Conservation (phyloP, 257 asterid genomes). For the Primulina eburnea region DNA sequence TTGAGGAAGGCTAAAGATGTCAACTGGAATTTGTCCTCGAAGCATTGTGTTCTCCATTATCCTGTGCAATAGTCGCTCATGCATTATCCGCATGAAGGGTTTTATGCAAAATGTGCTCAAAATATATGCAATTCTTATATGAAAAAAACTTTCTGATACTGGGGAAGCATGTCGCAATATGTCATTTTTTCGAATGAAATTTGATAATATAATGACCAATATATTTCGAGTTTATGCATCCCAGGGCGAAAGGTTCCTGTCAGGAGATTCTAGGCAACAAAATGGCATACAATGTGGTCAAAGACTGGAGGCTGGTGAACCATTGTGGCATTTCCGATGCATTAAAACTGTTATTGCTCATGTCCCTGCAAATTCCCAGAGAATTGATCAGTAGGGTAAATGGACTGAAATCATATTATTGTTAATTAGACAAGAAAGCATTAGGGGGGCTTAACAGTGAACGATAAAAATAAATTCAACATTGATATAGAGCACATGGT, state of each 20-base stretch:
- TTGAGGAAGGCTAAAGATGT: constrained; percentile 55
- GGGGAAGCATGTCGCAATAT: neutral
- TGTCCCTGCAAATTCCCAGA: constrained; percentile 62
- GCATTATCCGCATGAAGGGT: neutral
- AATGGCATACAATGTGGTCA: constrained; percentile 64
- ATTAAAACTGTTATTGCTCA: constrained; percentile 77
- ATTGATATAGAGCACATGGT: neutral
- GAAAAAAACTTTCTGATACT: neutral
- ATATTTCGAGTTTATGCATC: neutral
- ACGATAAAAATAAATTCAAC: neutral
- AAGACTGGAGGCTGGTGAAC: constrained; percentile 55
- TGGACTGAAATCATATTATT: constrained; percentile 11
- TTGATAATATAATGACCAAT: constrained; percentile 1
- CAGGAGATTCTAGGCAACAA: neutral
- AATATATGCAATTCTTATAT: neutral
- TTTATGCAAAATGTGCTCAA: neutral
- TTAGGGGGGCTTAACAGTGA: neutral
- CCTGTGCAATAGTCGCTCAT: constrained; percentile 39
- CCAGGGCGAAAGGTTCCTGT: neutral
- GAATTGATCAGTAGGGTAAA: constrained; percentile 14
- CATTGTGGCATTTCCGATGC: constrained; percentile 57
- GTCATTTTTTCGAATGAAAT: neutral
- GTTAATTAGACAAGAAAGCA: neutral
- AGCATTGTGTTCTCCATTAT: constrained; percentile 60
- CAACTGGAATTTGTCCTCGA: constrained; percentile 55